Base-by-base conservation (phyloP, 768 basidiomycete genomes). In the Strobilomyces dryophilus region DNA sequence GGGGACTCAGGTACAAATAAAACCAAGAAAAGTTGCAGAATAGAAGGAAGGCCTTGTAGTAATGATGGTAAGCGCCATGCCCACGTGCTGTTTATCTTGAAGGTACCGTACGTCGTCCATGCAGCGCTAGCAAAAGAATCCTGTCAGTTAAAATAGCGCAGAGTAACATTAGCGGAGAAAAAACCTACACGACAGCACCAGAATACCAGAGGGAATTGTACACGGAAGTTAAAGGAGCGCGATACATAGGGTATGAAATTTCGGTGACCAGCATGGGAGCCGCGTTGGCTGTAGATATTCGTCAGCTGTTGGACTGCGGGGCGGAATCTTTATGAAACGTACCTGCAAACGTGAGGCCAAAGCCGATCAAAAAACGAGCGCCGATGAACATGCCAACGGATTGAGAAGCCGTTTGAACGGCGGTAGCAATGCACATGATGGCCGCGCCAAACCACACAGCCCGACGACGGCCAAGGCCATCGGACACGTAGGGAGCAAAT, bases 191-290 rank as follows among this genome's bases (percentile, higher is more conserved):
- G 65, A 92, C 89, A 51, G 88, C 76, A 53, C 91, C 91, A 15
- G 85, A 83, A 66, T 89, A 90, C 89, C 91, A 92, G 55, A 91
- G 83, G 31, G 88, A 85, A 75, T 91, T 89, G 75, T 88, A 90
- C 47, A 82, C 70, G 3, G 87, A 83, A 12, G 88, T 92, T 53
- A 94, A 71, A 34, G 83, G 83, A 15, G 84, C 86, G 59, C 92
- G 89, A 69, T 94, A 86, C 12, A 79, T 74, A 12, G 91, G 92
- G 67, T 92, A 92, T 1, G 91, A 78, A 17, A 93, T 71, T 71
- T 94, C 92, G 45, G 89, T 86, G 51, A 93, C 83, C 72, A 93
- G 71, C 76, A 92, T 79, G 12, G 92, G 90, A 11, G 91, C 89
- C 47, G 89, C 83, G 61, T 82, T 84, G 21, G 80, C 81, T 77